Evolutionary conservation across 805 yeast species (phyloP).

Genomic region (Metschnikowia cerradonensis): DNA sequence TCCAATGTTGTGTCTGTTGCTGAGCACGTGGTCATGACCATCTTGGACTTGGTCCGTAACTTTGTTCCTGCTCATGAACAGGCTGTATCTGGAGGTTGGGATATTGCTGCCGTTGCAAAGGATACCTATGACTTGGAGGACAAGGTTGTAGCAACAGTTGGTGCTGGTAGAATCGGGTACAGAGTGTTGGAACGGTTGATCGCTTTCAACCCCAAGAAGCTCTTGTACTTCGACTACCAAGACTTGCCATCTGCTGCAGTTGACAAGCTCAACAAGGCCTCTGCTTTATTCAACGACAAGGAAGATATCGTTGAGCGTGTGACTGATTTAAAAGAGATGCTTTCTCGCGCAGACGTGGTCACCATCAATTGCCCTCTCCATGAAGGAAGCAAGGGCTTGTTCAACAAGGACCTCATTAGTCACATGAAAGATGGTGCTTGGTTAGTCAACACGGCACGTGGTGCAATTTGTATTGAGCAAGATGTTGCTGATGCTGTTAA

Average conservation of each 20-base stretch:
- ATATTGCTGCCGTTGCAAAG: conserved; percentile 68
- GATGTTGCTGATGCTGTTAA: conserved; percentile 73
- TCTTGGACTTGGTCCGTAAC: conserved; percentile 66
- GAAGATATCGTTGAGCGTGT: conserved; percentile 54
- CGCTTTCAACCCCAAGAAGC: conserved; percentile 71
- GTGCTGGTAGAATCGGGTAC: conserved; percentile 79
- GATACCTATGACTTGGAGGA: conserved; percentile 72
- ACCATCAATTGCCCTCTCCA: conserved; percentile 78
- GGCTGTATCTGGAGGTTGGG: conserved; percentile 61
- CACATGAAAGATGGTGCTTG: conserved; percentile 72
- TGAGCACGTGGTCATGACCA: conserved; percentile 75
- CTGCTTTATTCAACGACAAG: conserved; percentile 41
- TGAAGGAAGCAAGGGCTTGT: conserved; percentile 60
- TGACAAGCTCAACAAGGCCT: conserved; percentile 34
- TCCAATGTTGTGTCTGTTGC: conserved; percentile 79
- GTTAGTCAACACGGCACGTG: conserved; percentile 77
- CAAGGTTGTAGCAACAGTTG: conserved; percentile 75
- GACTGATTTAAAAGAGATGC: conserved; percentile 59
- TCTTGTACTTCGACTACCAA: conserved; percentile 74
- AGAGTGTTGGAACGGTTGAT: conserved; percentile 66
- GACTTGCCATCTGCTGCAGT: conserved; percentile 52
- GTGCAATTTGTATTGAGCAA: conserved; percentile 69
- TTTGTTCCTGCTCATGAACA: conserved; percentile 76
- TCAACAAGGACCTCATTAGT: conserved; percentile 61
- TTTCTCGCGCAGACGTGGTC: conserved; percentile 64